Percentiles rank a stretch among this genome's conserved stretches.
Conservation (phyloP, 805 yeast species). For the Zygoascus biomembranicola region DNA sequence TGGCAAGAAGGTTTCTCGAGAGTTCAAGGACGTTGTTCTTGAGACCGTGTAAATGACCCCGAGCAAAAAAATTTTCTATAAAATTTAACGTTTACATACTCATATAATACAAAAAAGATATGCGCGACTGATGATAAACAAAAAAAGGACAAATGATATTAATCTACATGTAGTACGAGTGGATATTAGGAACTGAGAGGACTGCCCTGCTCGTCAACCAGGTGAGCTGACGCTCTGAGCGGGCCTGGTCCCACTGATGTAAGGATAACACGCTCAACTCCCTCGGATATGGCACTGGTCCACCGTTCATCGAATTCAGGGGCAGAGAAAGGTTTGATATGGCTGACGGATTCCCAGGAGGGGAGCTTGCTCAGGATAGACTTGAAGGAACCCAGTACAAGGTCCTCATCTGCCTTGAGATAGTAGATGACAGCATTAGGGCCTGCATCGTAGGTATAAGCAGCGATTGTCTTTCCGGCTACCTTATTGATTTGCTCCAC, state of each 20-base stretch:
- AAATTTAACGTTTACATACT: slow-evolving; percentile 1
- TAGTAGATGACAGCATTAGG: slow-evolving; percentile 97
- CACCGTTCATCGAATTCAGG: slow-evolving; percentile 28
- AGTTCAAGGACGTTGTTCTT: slow-evolving; percentile 98
- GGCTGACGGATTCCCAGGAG: slow-evolving; percentile 54
- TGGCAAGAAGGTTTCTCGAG: slow-evolving; percentile 91
- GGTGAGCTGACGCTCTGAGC: slow-evolving; percentile 27
- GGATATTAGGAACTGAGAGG: not conserved
- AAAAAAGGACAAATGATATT: not conserved
- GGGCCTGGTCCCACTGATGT: slow-evolving; percentile 91
- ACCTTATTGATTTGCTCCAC: slow-evolving; percentile 67
- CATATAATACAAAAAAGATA: not conserved
- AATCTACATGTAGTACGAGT: not conserved
- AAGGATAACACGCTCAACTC: slow-evolving; percentile 75
- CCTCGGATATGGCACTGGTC: slow-evolving; percentile 48
- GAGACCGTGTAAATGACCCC: slow-evolving; percentile 71
- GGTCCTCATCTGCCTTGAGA: slow-evolving; percentile 62
- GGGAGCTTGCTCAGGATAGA: slow-evolving; percentile 47
- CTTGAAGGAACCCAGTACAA: slow-evolving; percentile 62
- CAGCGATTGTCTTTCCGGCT: slow-evolving; percentile 65
- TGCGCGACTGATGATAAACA: not conserved
- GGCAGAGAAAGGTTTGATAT: slow-evolving; percentile 17
- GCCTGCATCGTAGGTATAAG: slow-evolving; percentile 98
- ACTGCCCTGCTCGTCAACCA: not conserved
- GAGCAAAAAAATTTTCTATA: not conserved